Conservation (phyloP, 495 filamentous ascomycete species). For the Xylaria telfairii region DNA sequence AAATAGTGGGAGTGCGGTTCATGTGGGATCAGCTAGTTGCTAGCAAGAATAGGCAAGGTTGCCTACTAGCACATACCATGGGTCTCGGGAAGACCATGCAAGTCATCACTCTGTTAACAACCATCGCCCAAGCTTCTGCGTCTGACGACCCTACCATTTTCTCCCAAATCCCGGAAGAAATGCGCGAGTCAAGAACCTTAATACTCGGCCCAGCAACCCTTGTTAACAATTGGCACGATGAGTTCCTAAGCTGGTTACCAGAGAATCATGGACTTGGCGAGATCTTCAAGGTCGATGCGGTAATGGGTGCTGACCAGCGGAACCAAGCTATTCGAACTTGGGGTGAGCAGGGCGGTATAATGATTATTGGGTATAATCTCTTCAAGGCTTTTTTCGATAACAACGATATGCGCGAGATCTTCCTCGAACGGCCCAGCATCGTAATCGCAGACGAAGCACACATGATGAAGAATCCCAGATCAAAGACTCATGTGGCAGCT, state of each 20-base stretch:
- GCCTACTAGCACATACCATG: slow-evolving; percentile 91
- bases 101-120: slow-evolving; percentile 77
- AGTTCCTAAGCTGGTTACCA: slow-evolving; percentile 73
- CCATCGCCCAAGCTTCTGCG: slow-evolving; percentile 68
- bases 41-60: slow-evolving; percentile 67
- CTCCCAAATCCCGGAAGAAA: slow-evolving; percentile 67
- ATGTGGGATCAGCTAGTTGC: slow-evolving; percentile 84
- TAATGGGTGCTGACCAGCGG: slow-evolving; percentile 41
- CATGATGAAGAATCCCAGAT: slow-evolving; percentile 67
- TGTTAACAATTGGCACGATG: slow-evolving; percentile 83
- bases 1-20: slow-evolving; percentile 77
- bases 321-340: slow-evolving; percentile 58
- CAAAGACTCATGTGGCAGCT: slow-evolving; percentile 59
- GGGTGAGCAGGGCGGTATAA: slow-evolving; percentile 69
- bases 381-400: slow-evolving; percentile 53
- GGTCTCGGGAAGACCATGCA: slow-evolving; percentile 95
- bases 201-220: slow-evolving; percentile 78
- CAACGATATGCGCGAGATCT: slow-evolving; percentile 42
- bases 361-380: slow-evolving; percentile 75
- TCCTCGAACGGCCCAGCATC: slow-evolving; percentile 69
- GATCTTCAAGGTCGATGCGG: slow-evolving; percentile 55
- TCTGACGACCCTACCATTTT: slow-evolving; percentile 62
- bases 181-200: slow-evolving; percentile 69
- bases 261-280: slow-evolving; percentile 52
- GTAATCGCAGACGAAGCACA: slow-evolving; percentile 93